These are phyloP conservation scores for Lolium multiflorum DNA, from an alignment of 176 grass and related monocot genomes.

Conservation along the genomic window DNA sequence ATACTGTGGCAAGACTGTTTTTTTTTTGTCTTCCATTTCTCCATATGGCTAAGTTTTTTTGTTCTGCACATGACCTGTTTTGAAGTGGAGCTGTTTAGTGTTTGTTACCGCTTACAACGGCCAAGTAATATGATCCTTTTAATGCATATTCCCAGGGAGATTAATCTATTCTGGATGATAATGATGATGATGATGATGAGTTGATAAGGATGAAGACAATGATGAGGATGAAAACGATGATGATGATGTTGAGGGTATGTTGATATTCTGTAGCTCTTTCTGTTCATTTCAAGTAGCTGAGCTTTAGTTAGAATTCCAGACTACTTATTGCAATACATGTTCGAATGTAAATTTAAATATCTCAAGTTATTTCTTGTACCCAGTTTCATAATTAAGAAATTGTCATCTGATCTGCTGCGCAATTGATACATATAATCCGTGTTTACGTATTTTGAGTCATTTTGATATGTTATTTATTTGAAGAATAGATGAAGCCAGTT, in stretches of 20 bases:
- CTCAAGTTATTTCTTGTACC: neutral
- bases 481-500: neutral
- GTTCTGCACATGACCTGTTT: neutral
- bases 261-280: neutral
- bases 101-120: neutral
- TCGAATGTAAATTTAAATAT: neutral
- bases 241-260: conserved; percentile 42
- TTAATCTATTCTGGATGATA: conserved; percentile 43
- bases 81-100: neutral
- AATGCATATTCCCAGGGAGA: conserved; percentile 29
- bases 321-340: neutral
- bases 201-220: conserved; percentile 12
- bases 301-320: neutral
- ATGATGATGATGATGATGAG: conserved; percentile 45
- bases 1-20: neutral
- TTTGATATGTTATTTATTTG: neutral
- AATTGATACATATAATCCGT: neutral
- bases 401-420: neutral
- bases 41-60: neutral
- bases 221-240: conserved; percentile 44
- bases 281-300: neutral
- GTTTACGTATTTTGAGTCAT: neutral
- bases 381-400: no score
- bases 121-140: neutral
- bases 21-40: neutral